A percentile compares a stretch with the other conserved stretches of the same genome.
These are phyloP conservation scores for Acephala macrosclerotiorum DNA, from an alignment of 2,329 filamentous ascomycete species.

Conservation along the genomic window DNA sequence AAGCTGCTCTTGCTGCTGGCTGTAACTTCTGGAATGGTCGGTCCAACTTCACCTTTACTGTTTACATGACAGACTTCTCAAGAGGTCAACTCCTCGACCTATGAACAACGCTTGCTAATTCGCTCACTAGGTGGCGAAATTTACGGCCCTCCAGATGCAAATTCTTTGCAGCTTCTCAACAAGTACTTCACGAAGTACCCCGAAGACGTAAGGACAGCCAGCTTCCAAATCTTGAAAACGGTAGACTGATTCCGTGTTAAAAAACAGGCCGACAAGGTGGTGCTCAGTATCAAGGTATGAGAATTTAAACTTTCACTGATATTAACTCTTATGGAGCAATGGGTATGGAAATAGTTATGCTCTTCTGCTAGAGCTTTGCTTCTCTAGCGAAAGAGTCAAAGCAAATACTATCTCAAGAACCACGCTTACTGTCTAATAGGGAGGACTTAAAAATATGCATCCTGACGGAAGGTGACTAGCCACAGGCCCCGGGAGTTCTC, in stretches of 20 bases:
- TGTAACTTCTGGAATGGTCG: constrained; percentile 66
- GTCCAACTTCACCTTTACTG: neutral
- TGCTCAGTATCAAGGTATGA: constrained; percentile 63
- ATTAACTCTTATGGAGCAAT: neutral
- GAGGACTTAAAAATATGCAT: constrained; percentile 48
- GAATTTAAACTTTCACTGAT: neutral
- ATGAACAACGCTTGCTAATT: neutral
- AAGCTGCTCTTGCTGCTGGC: constrained; percentile 55
- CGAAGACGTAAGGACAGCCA: constrained; percentile 51
- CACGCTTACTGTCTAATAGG: constrained; percentile 37
- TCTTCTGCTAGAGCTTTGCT: too few relatives aligned
- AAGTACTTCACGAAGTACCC: constrained; percentile 68
- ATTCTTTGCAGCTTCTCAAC: constrained; percentile 3
- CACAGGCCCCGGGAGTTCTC: too few relatives aligned
- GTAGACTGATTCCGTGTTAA: too few relatives aligned
- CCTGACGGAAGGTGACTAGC: constrained; percentile 53
- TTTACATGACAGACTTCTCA: too few relatives aligned
- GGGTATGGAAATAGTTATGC: neutral
- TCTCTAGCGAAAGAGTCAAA: too few relatives aligned
- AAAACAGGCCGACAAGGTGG: constrained; percentile 58
- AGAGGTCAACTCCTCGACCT: neutral
- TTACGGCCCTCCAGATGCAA: constrained; percentile 2
- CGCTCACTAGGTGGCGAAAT: neutral
- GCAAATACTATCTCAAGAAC: neutral
- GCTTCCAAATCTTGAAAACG: too few relatives aligned